phyloP scores from a whole-genome alignment of 2,329 filamentous ascomycete species.

The Helotiales sp. region DNA sequence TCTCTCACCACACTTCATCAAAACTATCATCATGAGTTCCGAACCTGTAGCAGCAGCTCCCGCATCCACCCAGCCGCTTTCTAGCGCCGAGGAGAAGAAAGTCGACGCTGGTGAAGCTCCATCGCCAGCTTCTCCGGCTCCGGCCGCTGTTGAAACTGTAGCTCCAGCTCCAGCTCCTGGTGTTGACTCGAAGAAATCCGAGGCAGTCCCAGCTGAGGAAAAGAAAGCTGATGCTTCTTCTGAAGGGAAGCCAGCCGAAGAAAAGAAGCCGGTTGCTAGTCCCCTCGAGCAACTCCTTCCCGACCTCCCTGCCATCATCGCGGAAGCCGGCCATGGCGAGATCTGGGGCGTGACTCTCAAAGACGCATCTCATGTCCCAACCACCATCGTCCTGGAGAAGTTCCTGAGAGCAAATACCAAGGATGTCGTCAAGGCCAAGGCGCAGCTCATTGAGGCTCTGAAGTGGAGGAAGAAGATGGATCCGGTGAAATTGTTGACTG shows the following conservation, averaged over 20 bases:
- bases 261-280: constrained; percentile 22
- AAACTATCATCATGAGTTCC: constrained; percentile 28
- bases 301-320: constrained; percentile 61
- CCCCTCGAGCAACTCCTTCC: constrained; percentile 61
- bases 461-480: constrained; percentile 82
- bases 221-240: constrained; percentile 12
- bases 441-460: constrained; percentile 79
- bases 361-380: constrained; percentile 64
- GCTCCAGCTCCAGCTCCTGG: neutral
- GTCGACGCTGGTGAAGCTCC: constrained; percentile 23
- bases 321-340: constrained; percentile 67
- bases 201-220: constrained; percentile 9
- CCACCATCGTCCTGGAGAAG: constrained; percentile 86
- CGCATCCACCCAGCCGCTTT: constrained; percentile 21
- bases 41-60: constrained; percentile 32
- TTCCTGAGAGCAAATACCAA: constrained; percentile 89
- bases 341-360: constrained; percentile 83
- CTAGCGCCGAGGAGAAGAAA: constrained; percentile 26
- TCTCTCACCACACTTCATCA: neutral
- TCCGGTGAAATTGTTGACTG: constrained; percentile 68
- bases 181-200: neutral
- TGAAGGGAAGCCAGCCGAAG: neutral
- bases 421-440: constrained; percentile 73
- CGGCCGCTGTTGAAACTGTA: constrained; percentile 16
- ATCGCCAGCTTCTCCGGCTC: constrained; percentile 12